Base-by-base conservation (phyloP, 257 asterid genomes). In the Lavandula angustifolia region DNA sequence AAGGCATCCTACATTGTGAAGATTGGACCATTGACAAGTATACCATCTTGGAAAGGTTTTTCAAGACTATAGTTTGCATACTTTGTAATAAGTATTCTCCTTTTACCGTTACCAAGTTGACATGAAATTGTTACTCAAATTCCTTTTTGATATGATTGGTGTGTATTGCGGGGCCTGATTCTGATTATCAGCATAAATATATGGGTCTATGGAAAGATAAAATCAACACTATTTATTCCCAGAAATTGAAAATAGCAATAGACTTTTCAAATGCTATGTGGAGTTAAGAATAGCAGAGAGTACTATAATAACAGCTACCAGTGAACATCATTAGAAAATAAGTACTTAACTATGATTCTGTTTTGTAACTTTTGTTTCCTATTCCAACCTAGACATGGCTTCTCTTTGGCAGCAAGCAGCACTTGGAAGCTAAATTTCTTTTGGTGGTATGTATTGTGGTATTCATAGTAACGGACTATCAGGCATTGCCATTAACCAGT, bases 1-100 rank as follows among this genome's bases (percentile, higher is more conserved):
- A 59, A 75, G 70, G 62, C 73, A 67, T 71, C 68, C 10, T 42
- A 22, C 59, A 41, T 35, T 10, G 27, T 14, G 80, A 54, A 58
- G 64, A 59, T 63, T 47, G 67, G 66, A 60, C 37, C 64, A 58
- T 47, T 48, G 35, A 33, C 52, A 55, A 54, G 78, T 54, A 61
- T 49, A 53, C 42, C 17, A 7, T 64, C 35, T 42, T 22, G 4
- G 57, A 60, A 59, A 68, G 68, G 71, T 66, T 66, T 65, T 22
- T 56, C 51, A 46, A 66, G 56, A 71, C 50, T 22, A 52, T 29
- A 14, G 37, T 42, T 40, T 54, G 33, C 49, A 64, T 54, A 64
- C 60, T 13, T 29, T 68, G 69, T 68, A 69, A 18, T 50, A 14
- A 40, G 5, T 57, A 50, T 64, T 60, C 31, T 31, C 59, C 65